phyloP scores from a whole-genome alignment of 345 rosid species.

The Eucalyptus coolabah region DNA sequence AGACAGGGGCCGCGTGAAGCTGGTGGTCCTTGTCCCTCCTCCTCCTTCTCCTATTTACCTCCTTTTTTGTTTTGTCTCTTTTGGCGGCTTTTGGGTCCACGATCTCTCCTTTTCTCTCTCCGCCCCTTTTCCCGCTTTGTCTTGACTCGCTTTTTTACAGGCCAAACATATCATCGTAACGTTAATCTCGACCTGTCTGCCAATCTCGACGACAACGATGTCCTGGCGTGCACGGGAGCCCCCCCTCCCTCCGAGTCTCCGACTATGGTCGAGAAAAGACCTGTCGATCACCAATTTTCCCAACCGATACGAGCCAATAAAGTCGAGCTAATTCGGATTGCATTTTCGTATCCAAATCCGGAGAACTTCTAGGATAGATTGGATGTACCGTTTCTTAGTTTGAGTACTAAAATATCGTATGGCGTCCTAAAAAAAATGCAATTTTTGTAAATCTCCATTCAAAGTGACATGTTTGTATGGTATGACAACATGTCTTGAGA shows the following conservation, averaged over 20 bases:
- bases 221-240: not conserved
- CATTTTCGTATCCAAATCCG: not conserved
- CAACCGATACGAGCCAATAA: not conserved
- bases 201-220: not conserved
- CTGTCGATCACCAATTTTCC: not conserved
- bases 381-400: not conserved
- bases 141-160: not conserved
- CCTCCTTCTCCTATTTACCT: not conserved
- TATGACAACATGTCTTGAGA: fast-evolving
- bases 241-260: not conserved
- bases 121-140: not conserved
- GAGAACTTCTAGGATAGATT: not conserved
- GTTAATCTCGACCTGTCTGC: not conserved
- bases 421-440: not conserved
- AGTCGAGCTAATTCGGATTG: not conserved
- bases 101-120: not conserved
- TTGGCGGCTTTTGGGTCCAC: not conserved
- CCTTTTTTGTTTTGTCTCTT: not conserved
- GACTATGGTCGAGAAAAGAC: not conserved
- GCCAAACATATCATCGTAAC: not conserved
- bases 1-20: not conserved
- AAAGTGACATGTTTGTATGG: not conserved
- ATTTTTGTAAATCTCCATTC: not conserved
- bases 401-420: not conserved
- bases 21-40: not conserved